Evolutionary conservation across 352 stramenopile species (phyloP), one percentile per base, ranked within the genome.

Genomic region (Pythium plurisporium): DNA sequence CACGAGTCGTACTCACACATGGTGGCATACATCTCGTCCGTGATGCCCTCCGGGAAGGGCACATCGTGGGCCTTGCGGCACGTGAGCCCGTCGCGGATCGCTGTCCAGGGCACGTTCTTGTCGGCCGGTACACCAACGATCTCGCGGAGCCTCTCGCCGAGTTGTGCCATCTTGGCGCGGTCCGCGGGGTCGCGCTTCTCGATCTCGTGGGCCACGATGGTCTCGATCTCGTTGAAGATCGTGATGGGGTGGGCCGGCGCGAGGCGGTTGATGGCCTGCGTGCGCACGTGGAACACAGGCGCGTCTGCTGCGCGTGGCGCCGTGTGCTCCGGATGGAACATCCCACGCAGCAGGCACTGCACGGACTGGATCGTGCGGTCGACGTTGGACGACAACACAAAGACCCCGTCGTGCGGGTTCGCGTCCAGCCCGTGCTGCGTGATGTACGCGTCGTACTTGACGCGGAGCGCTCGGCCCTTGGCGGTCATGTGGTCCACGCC

Each of bases 291-390:
- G 59, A 91, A 85, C 8, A 73, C 68, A 2, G 70, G 34, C n/a
- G 17, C 25, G 33, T 10, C 22, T 47, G 41, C 15, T 49, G 20
- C 5, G 59, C 25, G 2, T 41, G 36, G 4, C 69, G 55, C 31
- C 37, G 29, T 38, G 2, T 63, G 42, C 23, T 76, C 67, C 20
- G 46, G 43, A 43, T 80, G 64, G 53, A 93, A 90, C 65, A 91
- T 86, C 8, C 83, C 83, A 53, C 76, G 49, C 2, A 93, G 63
- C 7, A 93, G 67, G 42, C 71, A 85, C 66, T 93, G 83, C 37
- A 86, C 80, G 17, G 83, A 93, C 62, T 89, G 71, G 31, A 93
- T 81, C 29, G 75, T 87, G 51, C 83, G 79, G 5, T 80, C 78
- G 1, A 91, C 73, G 58, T 77, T 87, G 49, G 79, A 91, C 36